phyloP scores from a whole-genome alignment of 768 basidiomycete genomes.

The Trametes cubensis region DNA sequence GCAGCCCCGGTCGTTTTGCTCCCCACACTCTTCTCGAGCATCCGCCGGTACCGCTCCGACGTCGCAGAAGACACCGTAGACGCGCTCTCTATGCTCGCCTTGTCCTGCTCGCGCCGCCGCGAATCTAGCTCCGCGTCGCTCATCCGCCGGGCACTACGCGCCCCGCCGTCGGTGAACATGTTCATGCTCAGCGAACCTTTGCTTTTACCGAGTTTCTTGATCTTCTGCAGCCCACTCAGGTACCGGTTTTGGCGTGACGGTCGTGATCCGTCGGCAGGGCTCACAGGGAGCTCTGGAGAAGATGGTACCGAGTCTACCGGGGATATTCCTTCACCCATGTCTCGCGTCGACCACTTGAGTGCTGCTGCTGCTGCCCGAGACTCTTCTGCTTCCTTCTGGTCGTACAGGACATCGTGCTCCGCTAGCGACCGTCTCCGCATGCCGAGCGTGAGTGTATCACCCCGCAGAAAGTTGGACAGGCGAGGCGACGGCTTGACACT shows the following conservation, averaged over 20 bases:
- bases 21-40: constrained; percentile 12
- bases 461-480: constrained; percentile 26
- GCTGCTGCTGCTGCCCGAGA: not conserved
- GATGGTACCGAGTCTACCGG: constrained; percentile 18
- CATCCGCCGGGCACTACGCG: constrained; percentile 20
- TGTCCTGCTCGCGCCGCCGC: constrained; percentile 4
- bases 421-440: constrained; percentile 8
- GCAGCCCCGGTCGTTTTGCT: constrained; percentile 5
- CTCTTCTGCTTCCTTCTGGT: constrained; percentile 3
- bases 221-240: constrained; percentile 35
- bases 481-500: constrained; percentile 43
- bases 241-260: constrained; percentile 29
- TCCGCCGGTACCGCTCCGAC: constrained; percentile 17
- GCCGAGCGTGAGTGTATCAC: constrained; percentile 12
- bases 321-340: not conserved
- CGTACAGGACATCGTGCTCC: constrained; percentile 6
- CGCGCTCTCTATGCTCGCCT: constrained; percentile 9
- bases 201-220: constrained; percentile 38
- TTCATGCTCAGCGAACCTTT: constrained; percentile 36
- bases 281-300: constrained; percentile 15
- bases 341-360: constrained; percentile 3
- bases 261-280: constrained; percentile 15
- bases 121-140: constrained; percentile 24
- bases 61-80: not conserved
- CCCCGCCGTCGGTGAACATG: constrained; percentile 31